These are phyloP conservation scores for Syncephalastrum racemosum DNA, from an alignment of 371 early-diverging fungal species.

Conservation along the genomic window DNA sequence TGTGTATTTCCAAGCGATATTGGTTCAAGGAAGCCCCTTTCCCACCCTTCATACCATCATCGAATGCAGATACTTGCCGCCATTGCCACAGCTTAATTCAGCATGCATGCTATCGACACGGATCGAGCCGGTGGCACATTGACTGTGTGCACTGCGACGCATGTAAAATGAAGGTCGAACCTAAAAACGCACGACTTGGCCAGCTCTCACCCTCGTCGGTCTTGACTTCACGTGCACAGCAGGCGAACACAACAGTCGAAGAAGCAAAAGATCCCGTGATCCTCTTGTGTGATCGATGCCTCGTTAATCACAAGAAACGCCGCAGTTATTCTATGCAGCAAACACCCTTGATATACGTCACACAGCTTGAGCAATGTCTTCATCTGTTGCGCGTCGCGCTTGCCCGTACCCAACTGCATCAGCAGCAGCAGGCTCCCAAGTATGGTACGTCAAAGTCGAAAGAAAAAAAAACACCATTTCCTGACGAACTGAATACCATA, in stretches of 20 bases:
- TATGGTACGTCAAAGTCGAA: too few relatives aligned
- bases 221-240: too few relatives aligned
- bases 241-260: too few relatives aligned
- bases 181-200: slow-evolving; percentile 45
- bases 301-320: slow-evolving; percentile 19
- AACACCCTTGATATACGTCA: slow-evolving; percentile 51
- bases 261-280: slow-evolving; percentile 2
- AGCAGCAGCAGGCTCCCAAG: not conserved
- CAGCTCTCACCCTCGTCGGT: too few relatives aligned
- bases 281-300: slow-evolving; percentile 40
- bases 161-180: slow-evolving; percentile 47
- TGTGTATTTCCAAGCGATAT: slow-evolving; percentile 11
- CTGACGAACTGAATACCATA: too few relatives aligned
- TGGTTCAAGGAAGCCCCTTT: slow-evolving; percentile 10
- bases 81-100: slow-evolving; percentile 70
- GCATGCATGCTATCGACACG: slow-evolving; percentile 70
- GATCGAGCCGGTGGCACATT: slow-evolving; percentile 67
- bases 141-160: slow-evolving; percentile 68
- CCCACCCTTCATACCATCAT: not conserved
- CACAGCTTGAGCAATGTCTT: slow-evolving; percentile 84
- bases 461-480: too few relatives aligned
- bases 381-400: slow-evolving; percentile 80
- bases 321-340: slow-evolving; percentile 52
- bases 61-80: slow-evolving; percentile 65
- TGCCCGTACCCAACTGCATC: slow-evolving; percentile 60